phyloP scores from a whole-genome alignment of 2,329 filamentous ascomycete genomes.

The Cordyceps militaris region DNA sequence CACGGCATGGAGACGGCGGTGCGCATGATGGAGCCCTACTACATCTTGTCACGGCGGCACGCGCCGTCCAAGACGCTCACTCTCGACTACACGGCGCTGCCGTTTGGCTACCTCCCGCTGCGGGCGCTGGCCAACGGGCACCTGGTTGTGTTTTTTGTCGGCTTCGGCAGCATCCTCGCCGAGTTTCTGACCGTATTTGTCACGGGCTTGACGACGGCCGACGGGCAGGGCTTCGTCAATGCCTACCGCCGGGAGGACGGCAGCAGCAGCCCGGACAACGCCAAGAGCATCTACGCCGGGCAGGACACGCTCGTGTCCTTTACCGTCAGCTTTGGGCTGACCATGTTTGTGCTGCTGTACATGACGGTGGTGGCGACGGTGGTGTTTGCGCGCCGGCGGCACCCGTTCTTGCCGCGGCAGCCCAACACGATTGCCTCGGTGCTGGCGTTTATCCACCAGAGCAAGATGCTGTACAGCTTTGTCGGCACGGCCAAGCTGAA shows the following conservation, averaged over 20 bases:
- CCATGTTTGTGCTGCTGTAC: conserved; percentile 58
- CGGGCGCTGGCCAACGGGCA: conserved; percentile 57
- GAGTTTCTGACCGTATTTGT: conserved; percentile 67
- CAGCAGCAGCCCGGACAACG: background rate
- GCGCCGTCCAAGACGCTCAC: conserved; percentile 59
- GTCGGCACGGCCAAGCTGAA: conserved; percentile 60
- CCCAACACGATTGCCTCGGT: conserved; percentile 72
- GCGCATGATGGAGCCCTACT: conserved; percentile 69
- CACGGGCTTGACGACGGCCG: conserved; percentile 57
- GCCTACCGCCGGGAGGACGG: conserved; percentile 13
- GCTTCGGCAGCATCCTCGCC: conserved; percentile 62
- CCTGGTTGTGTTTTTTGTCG: conserved; percentile 59
- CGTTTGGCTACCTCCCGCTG: conserved; percentile 58
- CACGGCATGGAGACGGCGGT: conserved; percentile 60
- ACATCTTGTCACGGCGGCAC: conserved; percentile 58
- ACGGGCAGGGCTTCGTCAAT: conserved; percentile 52
- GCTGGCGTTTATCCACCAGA: conserved; percentile 72
- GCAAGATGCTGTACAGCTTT: conserved; percentile 72
- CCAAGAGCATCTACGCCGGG: conserved; percentile 38
- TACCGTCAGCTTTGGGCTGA: conserved; percentile 56
- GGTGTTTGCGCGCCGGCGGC: conserved; percentile 55
- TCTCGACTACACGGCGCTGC: conserved; percentile 66
- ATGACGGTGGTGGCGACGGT: conserved; percentile 52
- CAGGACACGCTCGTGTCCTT: conserved; percentile 59
- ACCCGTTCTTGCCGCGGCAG: conserved; percentile 68